A percentile compares a stretch with the other conserved stretches of the same genome.
Conservation (phyloP, 495 filamentous ascomycete species). For the Amorphotheca resinae region DNA sequence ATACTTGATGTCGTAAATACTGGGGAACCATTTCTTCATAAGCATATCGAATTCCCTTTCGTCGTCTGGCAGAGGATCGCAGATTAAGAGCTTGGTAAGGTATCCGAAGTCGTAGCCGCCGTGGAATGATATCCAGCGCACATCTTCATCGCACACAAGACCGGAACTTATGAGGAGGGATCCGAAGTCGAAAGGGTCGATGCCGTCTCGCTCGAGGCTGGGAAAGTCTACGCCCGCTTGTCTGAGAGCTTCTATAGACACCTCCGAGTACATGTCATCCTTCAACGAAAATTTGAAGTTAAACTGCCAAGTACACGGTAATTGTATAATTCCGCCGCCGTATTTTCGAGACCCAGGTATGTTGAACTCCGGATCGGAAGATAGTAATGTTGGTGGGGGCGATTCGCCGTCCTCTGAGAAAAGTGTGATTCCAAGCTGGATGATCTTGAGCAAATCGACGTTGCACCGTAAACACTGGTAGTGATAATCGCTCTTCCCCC, state of each 20-base stretch:
- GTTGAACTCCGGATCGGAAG: constrained; percentile 40
- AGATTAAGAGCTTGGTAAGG: constrained; percentile 80
- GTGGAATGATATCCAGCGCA: constrained; percentile 95
- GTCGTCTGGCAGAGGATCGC: constrained; percentile 67
- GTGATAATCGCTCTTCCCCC: constrained; percentile 91
- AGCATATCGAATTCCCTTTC: constrained; percentile 76
- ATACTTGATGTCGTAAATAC: constrained; percentile 91
- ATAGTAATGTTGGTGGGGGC: constrained; percentile 40
- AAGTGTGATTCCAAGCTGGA: constrained; percentile 88
- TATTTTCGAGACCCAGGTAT: constrained; percentile 30
- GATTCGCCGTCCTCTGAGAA: constrained; percentile 81
- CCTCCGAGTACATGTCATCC: constrained; percentile 91
- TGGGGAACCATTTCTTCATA: constrained; percentile 83
- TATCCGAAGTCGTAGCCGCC: constrained; percentile 99
- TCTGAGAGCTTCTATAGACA: constrained; percentile 77
- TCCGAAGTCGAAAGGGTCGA: constrained; percentile 80
- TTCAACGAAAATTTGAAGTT: constrained; percentile 94
- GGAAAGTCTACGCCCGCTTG: constrained; percentile 82
- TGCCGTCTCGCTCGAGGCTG: constrained; percentile 74
- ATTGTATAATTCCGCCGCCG: constrained; percentile 44
- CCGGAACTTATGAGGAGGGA: constrained; percentile 83
- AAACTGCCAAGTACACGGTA: constrained; percentile 94
- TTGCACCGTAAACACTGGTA: constrained; percentile 97
- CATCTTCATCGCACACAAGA: constrained; percentile 73
- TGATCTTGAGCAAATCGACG: constrained; percentile 91